A percentile compares a stretch with the other conserved stretches of the same genome.
These are phyloP conservation scores for slime mould (Dictyostelium discoideum) DNA, from an alignment of 78 protist genomes.

Conservation along the genomic window DNA sequence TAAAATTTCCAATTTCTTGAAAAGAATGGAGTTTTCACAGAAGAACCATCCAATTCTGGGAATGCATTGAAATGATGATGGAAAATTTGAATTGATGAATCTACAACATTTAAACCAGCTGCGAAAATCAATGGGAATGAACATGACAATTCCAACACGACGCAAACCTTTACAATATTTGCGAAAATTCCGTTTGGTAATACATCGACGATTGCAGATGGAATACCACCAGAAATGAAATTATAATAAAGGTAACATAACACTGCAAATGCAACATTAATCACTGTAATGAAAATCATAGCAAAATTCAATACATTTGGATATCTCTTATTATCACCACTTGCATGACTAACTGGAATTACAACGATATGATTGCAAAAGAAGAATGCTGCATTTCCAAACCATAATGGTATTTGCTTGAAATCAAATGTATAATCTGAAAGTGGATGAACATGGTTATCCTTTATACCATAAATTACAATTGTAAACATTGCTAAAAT, in stretches of 20 bases:
- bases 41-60: not conserved
- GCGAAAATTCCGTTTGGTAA: constrained; percentile 47
- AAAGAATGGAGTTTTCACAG: not conserved
- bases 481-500: constrained; percentile 52
- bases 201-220: constrained; percentile 5
- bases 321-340: constrained; percentile 43
- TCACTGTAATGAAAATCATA: constrained; percentile 62
- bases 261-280: constrained; percentile 30
- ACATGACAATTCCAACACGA: constrained; percentile 36
- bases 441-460: constrained; percentile 22
- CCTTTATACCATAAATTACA: constrained; percentile 48
- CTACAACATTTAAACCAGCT: constrained; percentile 62
- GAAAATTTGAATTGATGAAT: constrained; percentile 14
- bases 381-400: constrained; percentile 76
- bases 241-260: constrained; percentile 52
- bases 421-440: constrained; percentile 34
- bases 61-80: constrained; percentile 31
- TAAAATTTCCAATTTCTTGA: constrained; percentile 63
- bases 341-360: constrained; percentile 55
- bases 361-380: constrained; percentile 69
- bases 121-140: constrained; percentile 63
- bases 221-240: constrained; percentile 4
- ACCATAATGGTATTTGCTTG: constrained; percentile 61
- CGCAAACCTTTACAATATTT: constrained; percentile 29
- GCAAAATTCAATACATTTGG: constrained; percentile 36